Percentiles rank a stretch among this genome's conserved stretches.
These are phyloP conservation scores for Nemania sp. DNA, from an alignment of 2,329 filamentous ascomycete species.

Conservation along the genomic window DNA sequence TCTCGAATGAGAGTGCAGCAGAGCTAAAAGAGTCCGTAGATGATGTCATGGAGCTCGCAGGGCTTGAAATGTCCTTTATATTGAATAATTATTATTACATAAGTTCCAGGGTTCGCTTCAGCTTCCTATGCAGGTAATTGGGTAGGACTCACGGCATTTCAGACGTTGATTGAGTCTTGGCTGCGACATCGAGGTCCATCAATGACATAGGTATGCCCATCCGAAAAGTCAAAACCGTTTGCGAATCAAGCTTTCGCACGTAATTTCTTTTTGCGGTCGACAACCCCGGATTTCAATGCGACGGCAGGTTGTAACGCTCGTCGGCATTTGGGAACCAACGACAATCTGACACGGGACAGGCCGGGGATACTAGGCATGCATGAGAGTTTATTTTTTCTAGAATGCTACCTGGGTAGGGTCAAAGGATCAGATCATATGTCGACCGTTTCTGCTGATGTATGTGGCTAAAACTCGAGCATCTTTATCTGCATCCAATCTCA, in stretches of 20 bases:
- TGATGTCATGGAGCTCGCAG: not conserved
- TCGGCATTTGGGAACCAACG: not conserved
- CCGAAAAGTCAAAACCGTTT: not conserved
- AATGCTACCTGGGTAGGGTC: not conserved
- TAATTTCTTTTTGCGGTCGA: not conserved
- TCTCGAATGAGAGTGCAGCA: no score
- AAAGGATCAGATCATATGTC: not conserved
- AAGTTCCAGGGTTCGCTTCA: not conserved
- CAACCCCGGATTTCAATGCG: conserved; percentile 3
- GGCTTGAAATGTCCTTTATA: not conserved
- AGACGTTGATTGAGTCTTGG: no score
- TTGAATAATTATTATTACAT: not conserved
- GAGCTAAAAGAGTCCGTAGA: not conserved
- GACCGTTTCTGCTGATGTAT: not conserved
- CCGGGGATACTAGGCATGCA: conserved; percentile 9
- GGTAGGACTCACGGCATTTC: no score
- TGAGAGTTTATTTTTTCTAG: not conserved
- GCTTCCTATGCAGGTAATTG: not conserved
- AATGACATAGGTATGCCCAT: no score
- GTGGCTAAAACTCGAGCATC: not conserved
- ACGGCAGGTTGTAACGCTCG: not conserved
- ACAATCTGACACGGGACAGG: conserved; percentile 10
- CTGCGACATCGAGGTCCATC: no score
- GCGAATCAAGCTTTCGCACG: not conserved
- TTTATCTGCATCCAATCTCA: not conserved